Evolutionary conservation across 805 yeast genomes (phyloP).

Genomic region (Barnettozyma sp.): DNA sequence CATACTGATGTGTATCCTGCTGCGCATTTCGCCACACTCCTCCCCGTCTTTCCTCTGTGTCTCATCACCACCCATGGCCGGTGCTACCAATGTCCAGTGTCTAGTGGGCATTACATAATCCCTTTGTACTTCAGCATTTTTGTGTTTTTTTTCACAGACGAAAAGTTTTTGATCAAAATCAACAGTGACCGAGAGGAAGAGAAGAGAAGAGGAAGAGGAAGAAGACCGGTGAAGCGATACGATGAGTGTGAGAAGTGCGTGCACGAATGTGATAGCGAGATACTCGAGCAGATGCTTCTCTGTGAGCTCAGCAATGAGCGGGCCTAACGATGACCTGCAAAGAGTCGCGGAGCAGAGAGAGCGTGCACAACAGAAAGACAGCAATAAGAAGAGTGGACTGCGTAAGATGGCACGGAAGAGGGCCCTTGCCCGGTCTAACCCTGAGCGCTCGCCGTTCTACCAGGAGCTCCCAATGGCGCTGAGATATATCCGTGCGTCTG

Average conservation of each 20-base stretch:
- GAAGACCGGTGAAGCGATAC: not conserved
- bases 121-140: no score
- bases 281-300: slow-evolving; percentile 15
- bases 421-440: slow-evolving; percentile 33
- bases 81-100: no score
- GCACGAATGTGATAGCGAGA: not conserved
- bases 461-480: slow-evolving; percentile 70
- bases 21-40: no score
- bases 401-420: slow-evolving; percentile 32
- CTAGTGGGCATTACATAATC: no score
- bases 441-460: slow-evolving; percentile 52
- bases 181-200: not conserved
- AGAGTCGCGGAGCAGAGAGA: slow-evolving; percentile 26
- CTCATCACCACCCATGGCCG: no score
- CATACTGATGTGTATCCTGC: no score
- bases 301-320: slow-evolving; percentile 7
- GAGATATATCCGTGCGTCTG: slow-evolving; percentile 78
- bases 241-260: slow-evolving; percentile 1
- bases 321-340: slow-evolving; percentile 25
- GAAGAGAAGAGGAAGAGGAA: no score
- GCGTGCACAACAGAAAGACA: slow-evolving; percentile 22
- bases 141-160: no score
- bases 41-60: no score
- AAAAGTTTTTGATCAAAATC: no score
- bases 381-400: slow-evolving; percentile 28